Evolutionary conservation across 441 rosid species (phyloP), one percentile per base, ranked within the genome.

Genomic region (Arabidopsis lyrata): DNA sequence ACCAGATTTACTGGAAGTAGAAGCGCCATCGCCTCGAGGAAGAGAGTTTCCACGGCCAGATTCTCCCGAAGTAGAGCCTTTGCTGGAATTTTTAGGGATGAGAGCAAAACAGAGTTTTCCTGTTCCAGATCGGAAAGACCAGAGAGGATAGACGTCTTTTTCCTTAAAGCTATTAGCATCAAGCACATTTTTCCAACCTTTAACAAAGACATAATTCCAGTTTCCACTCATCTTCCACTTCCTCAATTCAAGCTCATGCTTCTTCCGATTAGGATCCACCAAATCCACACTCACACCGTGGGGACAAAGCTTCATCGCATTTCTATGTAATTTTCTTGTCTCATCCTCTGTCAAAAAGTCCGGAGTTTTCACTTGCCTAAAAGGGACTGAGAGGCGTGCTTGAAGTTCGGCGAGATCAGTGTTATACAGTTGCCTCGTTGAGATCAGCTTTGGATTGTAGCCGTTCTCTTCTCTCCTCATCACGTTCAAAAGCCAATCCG

Each of bases 51-150:
- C 20, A 5, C 27, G 20, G 20, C 35, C 36, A 14, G 52, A 41
- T 24, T 61, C 50, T 2, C 50, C 50, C 6, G 52, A 61, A 42
- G 53, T 29, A 29, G 66, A 45, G 7, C 13, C 52, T 0, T 44
- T n/a, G 16, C 42, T 32, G 52, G 52, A 16, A 47, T 16, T 16
- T 3, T 1, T 16, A 36, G 71, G 71, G 12, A 35, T 45, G 1
- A 13, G 60, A 38, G 50, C 49, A 27, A 66, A 53, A 11, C 61
- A 66, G 14, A 66, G 60, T 10, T 38, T 66, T 2, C 71, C 61
- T 9, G 2, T 1, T 38, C 39, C 61, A 10, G 39, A 38, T 24
- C 61, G 61, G 11, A 66, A 52, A 53, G 60, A 66, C 61, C 49
- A 66, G 36, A 66, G 50, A 53, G 22, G 29, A 24, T 9, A 52